phyloP scores from a whole-genome alignment of 345 rosid species.

The Anastatica hierochuntica region DNA sequence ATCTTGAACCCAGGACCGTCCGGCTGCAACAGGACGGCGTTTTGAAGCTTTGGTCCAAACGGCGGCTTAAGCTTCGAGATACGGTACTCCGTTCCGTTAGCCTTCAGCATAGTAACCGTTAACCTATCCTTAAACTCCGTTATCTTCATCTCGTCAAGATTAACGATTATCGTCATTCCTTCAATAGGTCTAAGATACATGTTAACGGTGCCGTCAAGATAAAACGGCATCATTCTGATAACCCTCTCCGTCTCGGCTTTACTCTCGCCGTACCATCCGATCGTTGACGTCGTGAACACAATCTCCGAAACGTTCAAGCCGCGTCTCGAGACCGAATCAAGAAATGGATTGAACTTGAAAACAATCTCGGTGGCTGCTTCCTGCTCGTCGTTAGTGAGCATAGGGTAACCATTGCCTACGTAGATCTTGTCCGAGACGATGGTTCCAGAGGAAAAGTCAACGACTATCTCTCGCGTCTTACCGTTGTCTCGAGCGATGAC shows the following conservation, averaged over 20 bases:
- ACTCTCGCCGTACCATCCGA: conserved; percentile 59
- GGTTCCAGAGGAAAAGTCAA: conserved; percentile 34
- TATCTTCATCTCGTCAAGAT: conserved; percentile 47
- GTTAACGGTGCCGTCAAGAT: conserved; percentile 40
- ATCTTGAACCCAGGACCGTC: conserved; percentile 43
- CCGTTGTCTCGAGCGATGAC: conserved; percentile 41
- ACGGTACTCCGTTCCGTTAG: conserved; percentile 58
- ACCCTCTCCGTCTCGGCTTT: conserved; percentile 31
- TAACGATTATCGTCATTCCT: conserved; percentile 43
- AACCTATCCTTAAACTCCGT: conserved; percentile 32
- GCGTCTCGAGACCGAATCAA: conserved; percentile 26
- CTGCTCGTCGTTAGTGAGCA: conserved; percentile 40
- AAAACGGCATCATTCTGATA: conserved; percentile 34
- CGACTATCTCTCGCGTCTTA: conserved; percentile 34
- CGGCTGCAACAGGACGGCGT: conserved; percentile 48
- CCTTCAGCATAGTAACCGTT: conserved; percentile 44
- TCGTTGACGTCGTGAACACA: conserved; percentile 49
- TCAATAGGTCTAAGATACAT: conserved; percentile 53
- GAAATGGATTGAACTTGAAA: conserved; percentile 34
- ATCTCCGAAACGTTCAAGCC: conserved; percentile 45
- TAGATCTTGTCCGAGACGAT: conserved; percentile 31
- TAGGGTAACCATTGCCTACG: conserved; percentile 53
- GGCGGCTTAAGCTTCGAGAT: conserved; percentile 13
- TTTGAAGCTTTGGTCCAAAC: conserved; percentile 20
- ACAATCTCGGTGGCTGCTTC: conserved; percentile 32